These are phyloP conservation scores for Monilinia aucupariae DNA, from an alignment of 2,329 filamentous ascomycete genomes.

Conservation along the genomic window DNA sequence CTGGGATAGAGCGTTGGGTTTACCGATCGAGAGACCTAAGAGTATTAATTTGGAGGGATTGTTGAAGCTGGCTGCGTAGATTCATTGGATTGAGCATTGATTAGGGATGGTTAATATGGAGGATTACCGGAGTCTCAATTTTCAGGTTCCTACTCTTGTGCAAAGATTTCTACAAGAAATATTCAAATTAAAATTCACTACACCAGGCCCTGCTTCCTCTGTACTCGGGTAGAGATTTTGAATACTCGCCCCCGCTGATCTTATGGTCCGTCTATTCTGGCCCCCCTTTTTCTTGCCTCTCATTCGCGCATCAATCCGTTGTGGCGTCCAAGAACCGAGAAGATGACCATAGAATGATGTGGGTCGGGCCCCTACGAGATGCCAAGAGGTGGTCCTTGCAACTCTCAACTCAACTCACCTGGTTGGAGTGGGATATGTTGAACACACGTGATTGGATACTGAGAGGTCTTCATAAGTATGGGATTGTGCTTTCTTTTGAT, in stretches of 20 bases:
- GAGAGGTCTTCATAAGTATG: background rate
- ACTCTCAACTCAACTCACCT: background rate
- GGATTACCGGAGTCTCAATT: too few relatives aligned
- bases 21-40: slow-evolving; percentile 97
- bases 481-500: background rate
- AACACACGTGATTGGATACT: too few relatives aligned
- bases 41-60: slow-evolving; percentile 89
- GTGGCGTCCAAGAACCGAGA: background rate
- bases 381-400: background rate
- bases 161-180: too few relatives aligned
- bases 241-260: too few relatives aligned
- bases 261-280: too few relatives aligned
- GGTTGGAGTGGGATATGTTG: background rate
- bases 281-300: background rate
- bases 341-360: background rate
- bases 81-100: background rate
- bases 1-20: slow-evolving; percentile 88
- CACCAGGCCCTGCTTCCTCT: too few relatives aligned
- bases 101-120: background rate
- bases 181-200: too few relatives aligned
- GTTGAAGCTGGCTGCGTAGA: slow-evolving; percentile 56
- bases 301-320: background rate
- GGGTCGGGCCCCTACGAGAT: background rate
- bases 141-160: too few relatives aligned
- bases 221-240: too few relatives aligned